Percentiles rank a stretch among this genome's conserved stretches.
phyloP scores from a whole-genome alignment of 495 filamentous ascomycete genomes.

The Zalerion maritima region DNA sequence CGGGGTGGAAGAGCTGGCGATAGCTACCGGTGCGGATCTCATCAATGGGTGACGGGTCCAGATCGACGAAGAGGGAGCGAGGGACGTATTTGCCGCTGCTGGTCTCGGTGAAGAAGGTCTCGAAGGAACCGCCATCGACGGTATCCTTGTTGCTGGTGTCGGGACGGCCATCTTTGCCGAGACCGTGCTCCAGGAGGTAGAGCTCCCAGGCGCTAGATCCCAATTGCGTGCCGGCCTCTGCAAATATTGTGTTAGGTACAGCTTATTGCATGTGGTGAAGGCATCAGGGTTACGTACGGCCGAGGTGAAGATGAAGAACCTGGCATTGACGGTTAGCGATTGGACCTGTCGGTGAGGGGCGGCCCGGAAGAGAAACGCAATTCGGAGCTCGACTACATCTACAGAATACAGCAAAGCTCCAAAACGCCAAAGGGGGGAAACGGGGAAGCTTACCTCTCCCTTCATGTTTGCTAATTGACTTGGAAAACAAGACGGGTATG shows the following conservation, averaged over 20 bases:
- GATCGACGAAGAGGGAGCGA: slow-evolving; percentile 76
- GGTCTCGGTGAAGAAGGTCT: slow-evolving; percentile 88
- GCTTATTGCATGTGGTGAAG: too few species aligned
- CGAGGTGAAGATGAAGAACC: slow-evolving; percentile 83
- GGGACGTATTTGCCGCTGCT: slow-evolving; percentile 79
- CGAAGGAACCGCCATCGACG: slow-evolving; percentile 55
- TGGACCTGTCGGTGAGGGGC: background rate
- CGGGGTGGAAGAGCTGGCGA: slow-evolving; percentile 80
- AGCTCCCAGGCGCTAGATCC: slow-evolving; percentile 93
- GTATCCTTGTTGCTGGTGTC: slow-evolving; percentile 48
- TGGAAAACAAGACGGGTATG: slow-evolving; percentile 5
- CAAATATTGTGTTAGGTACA: too few species aligned
- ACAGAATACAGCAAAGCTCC: slow-evolving; percentile 3
- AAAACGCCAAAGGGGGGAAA: slow-evolving; percentile 2
- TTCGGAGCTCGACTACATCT: slow-evolving; percentile 2
- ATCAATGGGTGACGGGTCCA: slow-evolving; percentile 83
- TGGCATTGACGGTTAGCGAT: slow-evolving; percentile 16
- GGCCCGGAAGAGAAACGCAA: slow-evolving; percentile 1
- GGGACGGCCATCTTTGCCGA: slow-evolving; percentile 58
- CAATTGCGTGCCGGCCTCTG: slow-evolving; percentile 85
- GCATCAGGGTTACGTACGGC: too few species aligned
- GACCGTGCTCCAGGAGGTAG: slow-evolving; percentile 83
- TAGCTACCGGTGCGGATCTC: slow-evolving; percentile 77
- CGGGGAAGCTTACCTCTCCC: slow-evolving; percentile 31
- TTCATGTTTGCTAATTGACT: slow-evolving; percentile 27